Conservation (phyloP, 1,139 yeast species). For the Scheffersomyces illinoinensis region DNA sequence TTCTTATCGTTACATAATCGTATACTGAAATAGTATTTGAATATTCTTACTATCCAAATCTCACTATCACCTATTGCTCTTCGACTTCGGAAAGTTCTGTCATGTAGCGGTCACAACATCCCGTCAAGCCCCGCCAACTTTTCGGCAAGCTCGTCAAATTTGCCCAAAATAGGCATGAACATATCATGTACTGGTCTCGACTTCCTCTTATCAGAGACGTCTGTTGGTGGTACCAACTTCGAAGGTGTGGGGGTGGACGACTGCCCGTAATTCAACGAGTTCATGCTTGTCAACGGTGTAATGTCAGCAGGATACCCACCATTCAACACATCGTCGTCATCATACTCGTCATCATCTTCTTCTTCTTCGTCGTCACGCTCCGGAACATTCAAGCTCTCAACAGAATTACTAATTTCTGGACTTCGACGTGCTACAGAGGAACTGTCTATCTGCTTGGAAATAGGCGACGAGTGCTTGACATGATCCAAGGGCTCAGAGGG, state of each 20-base stretch:
- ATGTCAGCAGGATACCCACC: slow-evolving; percentile 8
- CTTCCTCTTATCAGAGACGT: slow-evolving; percentile 21
- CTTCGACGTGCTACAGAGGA: neutral
- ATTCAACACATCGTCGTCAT: slow-evolving; percentile 2
- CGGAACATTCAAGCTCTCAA: slow-evolving; percentile 15
- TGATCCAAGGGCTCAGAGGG: neutral
- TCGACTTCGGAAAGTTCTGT: neutral
- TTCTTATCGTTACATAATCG: too few species aligned
- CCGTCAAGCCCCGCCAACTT: slow-evolving; percentile 46
- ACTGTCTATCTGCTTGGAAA: neutral
- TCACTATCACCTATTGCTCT: neutral
- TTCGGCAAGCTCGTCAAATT: slow-evolving; percentile 49
- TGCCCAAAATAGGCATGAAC: slow-evolving; percentile 50
- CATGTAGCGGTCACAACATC: slow-evolving; percentile 8
- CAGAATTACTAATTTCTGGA: slow-evolving; percentile 13
- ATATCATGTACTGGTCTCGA: slow-evolving; percentile 41
- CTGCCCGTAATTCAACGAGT: slow-evolving; percentile 26
- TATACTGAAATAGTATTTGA: too few species aligned
- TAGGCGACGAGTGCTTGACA: neutral
- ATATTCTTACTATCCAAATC: too few species aligned
- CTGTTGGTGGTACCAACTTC: slow-evolving; percentile 4
- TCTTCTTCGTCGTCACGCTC: slow-evolving; percentile 12
- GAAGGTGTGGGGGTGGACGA: slow-evolving; percentile 5
- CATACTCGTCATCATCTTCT: slow-evolving; percentile 9
- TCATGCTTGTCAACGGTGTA: slow-evolving; percentile 45